A percentile compares a stretch with the other conserved stretches of the same genome.
Conservation (phyloP, 371 early-diverging fungal genomes). For the Fennellomyces sp. region DNA sequence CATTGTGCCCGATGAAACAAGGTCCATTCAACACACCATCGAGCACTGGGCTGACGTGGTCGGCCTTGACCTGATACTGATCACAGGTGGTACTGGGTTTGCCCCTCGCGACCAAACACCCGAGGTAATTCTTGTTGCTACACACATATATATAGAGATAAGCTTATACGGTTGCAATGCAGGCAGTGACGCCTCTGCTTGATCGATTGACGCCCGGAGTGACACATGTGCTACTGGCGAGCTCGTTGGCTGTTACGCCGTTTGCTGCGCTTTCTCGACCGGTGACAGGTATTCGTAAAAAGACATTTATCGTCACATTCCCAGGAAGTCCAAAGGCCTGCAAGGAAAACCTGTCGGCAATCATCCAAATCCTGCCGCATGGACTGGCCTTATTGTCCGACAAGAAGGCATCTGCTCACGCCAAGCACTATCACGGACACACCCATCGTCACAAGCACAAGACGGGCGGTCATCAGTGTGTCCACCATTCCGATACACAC, state of each 20-base stretch:
- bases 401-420: not conserved
- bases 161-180: not conserved
- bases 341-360: constrained; percentile 77
- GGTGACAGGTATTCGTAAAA: constrained; percentile 75
- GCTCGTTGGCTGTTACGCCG: constrained; percentile 78
- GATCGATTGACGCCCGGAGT: constrained; percentile 75
- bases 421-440: constrained; percentile 5
- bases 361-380: constrained; percentile 77
- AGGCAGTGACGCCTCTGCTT: constrained; percentile 75
- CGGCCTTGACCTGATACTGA: constrained; percentile 68
- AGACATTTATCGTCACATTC: constrained; percentile 76
- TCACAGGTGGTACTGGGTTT: constrained; percentile 96
- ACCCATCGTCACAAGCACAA: constrained; percentile 25
- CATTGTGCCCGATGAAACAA: constrained; percentile 60
- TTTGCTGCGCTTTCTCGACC: constrained; percentile 89
- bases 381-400: constrained; percentile 67
- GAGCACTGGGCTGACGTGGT: constrained; percentile 53
- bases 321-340: constrained; percentile 91
- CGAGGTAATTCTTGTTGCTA: constrained; percentile 55
- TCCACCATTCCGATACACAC: constrained; percentile 27
- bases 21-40: constrained; percentile 52
- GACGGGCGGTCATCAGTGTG: constrained; percentile 43
- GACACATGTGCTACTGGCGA: constrained; percentile 72
- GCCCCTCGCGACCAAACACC: constrained; percentile 87
- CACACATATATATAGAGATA: not conserved